Conservation (phyloP, 768 basidiomycete species). For the Suillus cothurnatus region DNA sequence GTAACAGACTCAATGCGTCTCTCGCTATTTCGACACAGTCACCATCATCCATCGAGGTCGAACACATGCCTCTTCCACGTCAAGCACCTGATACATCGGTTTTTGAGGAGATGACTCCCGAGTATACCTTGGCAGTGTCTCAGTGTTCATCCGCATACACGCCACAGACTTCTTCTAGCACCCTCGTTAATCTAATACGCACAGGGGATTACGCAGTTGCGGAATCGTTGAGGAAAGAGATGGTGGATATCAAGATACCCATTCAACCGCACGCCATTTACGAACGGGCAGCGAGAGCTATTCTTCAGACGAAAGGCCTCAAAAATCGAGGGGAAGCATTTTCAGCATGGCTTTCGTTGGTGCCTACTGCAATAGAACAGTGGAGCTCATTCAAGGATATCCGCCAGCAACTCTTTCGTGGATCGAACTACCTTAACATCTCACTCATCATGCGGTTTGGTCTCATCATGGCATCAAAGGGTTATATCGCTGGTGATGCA, state of each 20-base stretch:
- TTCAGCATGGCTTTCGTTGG: constrained; percentile 48
- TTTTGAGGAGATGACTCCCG: constrained; percentile 39
- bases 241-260: constrained; percentile 37
- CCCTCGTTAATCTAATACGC: constrained; percentile 25
- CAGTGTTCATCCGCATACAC: constrained; percentile 14
- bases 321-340: constrained; percentile 25
- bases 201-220: constrained; percentile 30
- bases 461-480: constrained; percentile 47
- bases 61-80: constrained; percentile 36
- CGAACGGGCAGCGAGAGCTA: constrained; percentile 34
- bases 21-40: constrained; percentile 30
- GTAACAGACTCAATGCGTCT: constrained; percentile 25
- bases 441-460: constrained; percentile 45
- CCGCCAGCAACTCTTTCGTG: constrained; percentile 36
- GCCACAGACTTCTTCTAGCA: constrained; percentile 28
- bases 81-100: constrained; percentile 33
- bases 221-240: constrained; percentile 39
- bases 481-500: constrained; percentile 33
- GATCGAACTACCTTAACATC: constrained; percentile 32
- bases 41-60: constrained; percentile 38
- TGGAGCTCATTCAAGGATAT: constrained; percentile 26
- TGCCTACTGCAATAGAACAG: constrained; percentile 35
- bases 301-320: constrained; percentile 9
- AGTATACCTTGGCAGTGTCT: constrained; percentile 30
- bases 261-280: constrained; percentile 42